Base-by-base conservation (phyloP, 768 basidiomycete genomes). In the Lepiota venenata region DNA sequence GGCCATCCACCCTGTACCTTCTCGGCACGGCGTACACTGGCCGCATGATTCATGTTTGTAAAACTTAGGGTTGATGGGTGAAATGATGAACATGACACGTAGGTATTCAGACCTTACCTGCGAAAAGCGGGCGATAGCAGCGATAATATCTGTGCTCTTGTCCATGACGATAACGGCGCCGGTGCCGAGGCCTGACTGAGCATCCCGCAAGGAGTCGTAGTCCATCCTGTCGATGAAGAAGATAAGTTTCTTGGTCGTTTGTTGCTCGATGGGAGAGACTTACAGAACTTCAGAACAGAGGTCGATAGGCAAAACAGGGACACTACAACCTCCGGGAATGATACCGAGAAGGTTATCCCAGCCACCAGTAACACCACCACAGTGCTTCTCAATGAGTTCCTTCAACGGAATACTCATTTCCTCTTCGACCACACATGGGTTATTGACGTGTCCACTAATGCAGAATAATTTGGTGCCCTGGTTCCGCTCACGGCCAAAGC, bases 91-190 rank as follows among this genome's bases (percentile, higher is more conserved):
- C 16, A 3, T 20, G 12, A 32, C 11, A 5, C 29, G 12, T 4
- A 48, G 5, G 18, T 5, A 38, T 32, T 2, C 15, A 35, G 5
- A 21, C n/a, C 40, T 32, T 40, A 47, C 53, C 46, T 55, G 53
- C n/a, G 53, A 78, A 75, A 99, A 97, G 36, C 96, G 88, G 2
- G 96, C 92, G 60, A 99, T 99, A 54, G 93, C 95, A 39, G 84
- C 78, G 60, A 98, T 84, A 47, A 99, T 87, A 65, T 99, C 96
- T 25, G 96, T 97, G 65, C 86, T 87, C 77, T 98, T 93, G 78
- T 99, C 87, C 95, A 98, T 97, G 62, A 99, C 96, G 59, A 99
- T 98, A 56, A 99, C 94, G 14, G 96, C 96, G 54, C 96, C 96
- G 0, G 96, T 99, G 16, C 96, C 96, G 56, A 99, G 84, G 70